Evolutionary conservation across 1,139 yeast species (phyloP).

Genomic region (Protomyces macrosporus): DNA sequence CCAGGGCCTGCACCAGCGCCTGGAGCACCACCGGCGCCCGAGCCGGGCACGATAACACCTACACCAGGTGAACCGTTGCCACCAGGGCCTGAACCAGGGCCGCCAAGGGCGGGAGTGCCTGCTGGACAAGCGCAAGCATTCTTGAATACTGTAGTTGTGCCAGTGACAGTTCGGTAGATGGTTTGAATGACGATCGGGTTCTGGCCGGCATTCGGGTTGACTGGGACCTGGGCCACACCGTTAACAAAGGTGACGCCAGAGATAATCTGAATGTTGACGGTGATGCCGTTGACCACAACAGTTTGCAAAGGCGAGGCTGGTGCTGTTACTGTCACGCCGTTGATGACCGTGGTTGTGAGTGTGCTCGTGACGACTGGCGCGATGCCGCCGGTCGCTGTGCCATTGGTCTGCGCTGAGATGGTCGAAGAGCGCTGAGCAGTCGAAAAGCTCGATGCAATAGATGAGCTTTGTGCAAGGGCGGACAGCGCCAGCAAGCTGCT

Average conservation of each 20-base stretch:
- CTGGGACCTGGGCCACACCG: neutral
- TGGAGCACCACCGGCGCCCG: neutral
- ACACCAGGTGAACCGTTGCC: neutral
- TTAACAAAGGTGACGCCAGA: neutral
- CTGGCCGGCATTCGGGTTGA: neutral
- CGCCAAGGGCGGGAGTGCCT: slow-evolving; percentile 16
- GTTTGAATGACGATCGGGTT: slow-evolving; percentile 9
- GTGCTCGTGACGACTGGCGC: neutral
- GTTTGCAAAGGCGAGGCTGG: neutral
- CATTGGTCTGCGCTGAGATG: neutral
- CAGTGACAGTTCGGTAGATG: slow-evolving; percentile 16
- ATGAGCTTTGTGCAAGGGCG: neutral
- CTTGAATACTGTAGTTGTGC: slow-evolving; percentile 20
- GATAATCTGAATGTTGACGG: neutral
- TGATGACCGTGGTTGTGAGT: neutral
- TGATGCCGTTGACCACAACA: neutral
- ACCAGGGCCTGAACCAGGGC: neutral
- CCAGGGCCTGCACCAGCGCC: neutral
- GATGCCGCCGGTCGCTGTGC: neutral
- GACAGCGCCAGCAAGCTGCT: neutral
- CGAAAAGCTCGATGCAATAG: neutral
- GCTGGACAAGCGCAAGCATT: neutral
- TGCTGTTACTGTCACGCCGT: neutral
- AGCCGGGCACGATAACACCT: neutral
- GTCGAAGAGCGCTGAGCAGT: too few species aligned